Conservation (phyloP, 2,329 filamentous ascomycete species). For the Nemania sp. region DNA sequence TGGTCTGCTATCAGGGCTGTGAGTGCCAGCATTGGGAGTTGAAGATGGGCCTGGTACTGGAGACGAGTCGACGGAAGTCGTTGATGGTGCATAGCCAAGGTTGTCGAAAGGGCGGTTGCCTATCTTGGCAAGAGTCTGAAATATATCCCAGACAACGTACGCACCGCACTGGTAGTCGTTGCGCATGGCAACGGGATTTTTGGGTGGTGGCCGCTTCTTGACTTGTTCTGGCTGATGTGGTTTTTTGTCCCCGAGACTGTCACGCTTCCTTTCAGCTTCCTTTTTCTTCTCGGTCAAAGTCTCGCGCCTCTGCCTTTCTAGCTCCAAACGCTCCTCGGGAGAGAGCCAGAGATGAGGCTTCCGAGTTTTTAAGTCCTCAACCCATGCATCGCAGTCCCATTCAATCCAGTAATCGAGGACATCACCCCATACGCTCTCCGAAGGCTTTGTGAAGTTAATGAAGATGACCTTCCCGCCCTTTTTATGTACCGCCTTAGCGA, state of each 20-base stretch:
- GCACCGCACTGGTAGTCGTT: conserved; percentile 41
- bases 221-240: conserved; percentile 26
- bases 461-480: conserved; percentile 71
- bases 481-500: conserved; percentile 71
- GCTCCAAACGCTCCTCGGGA: conserved; percentile 45
- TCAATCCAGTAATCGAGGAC: conserved; percentile 75
- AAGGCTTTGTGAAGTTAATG: conserved; percentile 72
- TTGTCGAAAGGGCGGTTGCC: conserved; percentile 39
- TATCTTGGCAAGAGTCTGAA: conserved; percentile 39
- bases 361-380: conserved; percentile 61
- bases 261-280: conserved; percentile 32
- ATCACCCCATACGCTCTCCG: conserved; percentile 73
- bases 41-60: conserved; percentile 32
- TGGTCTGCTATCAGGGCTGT: not conserved
- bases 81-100: conserved; percentile 41
- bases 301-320: conserved; percentile 47
- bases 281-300: conserved; percentile 36
- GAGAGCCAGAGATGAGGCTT: conserved; percentile 64
- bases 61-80: conserved; percentile 41
- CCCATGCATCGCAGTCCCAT: conserved; percentile 77
- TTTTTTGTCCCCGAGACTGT: conserved; percentile 28
- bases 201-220: conserved; percentile 34
- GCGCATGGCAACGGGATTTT: conserved; percentile 39
- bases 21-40: conserved; percentile 17
- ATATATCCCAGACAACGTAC: conserved; percentile 40